Percentiles rank a stretch among this genome's conserved stretches.
Evolutionary conservation across 371 early-diverging fungal genomes (phyloP).

Genomic region (Haplosporangium sp.): DNA sequence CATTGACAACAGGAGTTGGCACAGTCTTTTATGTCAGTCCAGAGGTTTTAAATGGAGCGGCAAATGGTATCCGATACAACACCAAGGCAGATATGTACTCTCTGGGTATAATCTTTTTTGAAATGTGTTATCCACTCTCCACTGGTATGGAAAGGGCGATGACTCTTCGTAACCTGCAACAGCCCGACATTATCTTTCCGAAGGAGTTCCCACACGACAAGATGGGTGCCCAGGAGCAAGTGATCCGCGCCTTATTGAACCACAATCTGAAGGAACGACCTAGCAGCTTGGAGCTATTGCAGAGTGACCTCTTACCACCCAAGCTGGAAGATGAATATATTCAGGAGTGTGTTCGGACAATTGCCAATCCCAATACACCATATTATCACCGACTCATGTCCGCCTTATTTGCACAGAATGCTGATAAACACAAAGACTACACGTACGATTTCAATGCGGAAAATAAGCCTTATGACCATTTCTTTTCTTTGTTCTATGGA

Average conservation of each 20-base stretch:
- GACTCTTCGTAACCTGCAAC: slow-evolving; percentile 66
- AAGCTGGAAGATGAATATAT: slow-evolving; percentile 94
- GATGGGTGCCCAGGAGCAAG: slow-evolving; percentile 71
- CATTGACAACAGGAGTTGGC: slow-evolving; percentile 87
- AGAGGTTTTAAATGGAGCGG: slow-evolving; percentile 73
- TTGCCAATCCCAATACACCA: slow-evolving; percentile 90
- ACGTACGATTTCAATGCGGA: slow-evolving; percentile 88
- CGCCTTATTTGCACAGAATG: slow-evolving; percentile 82
- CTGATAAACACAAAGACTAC: slow-evolving; percentile 89
- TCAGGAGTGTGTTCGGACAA: slow-evolving; percentile 89
- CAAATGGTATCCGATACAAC: slow-evolving; percentile 67
- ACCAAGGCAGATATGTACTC: slow-evolving; percentile 87
- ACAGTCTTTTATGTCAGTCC: slow-evolving; percentile 96
- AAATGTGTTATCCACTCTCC: slow-evolving; percentile 78
- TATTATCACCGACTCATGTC: slow-evolving; percentile 88
- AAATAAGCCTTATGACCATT: slow-evolving; percentile 65
- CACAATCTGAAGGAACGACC: slow-evolving; percentile 88
- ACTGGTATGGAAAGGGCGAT: slow-evolving; percentile 85
- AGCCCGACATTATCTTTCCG: slow-evolving; percentile 79
- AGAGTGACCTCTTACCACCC: slow-evolving; percentile 84
- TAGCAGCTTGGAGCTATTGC: slow-evolving; percentile 85
- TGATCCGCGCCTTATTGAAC: slow-evolving; percentile 80
- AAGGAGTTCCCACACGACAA: slow-evolving; percentile 73
- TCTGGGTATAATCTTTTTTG: slow-evolving; percentile 78
- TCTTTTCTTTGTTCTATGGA: slow-evolving; percentile 75